Evolutionary conservation across 805 yeast species (phyloP), one percentile per base, ranked within the genome.

Genomic region (Scheffersomyces amazonensis): DNA sequence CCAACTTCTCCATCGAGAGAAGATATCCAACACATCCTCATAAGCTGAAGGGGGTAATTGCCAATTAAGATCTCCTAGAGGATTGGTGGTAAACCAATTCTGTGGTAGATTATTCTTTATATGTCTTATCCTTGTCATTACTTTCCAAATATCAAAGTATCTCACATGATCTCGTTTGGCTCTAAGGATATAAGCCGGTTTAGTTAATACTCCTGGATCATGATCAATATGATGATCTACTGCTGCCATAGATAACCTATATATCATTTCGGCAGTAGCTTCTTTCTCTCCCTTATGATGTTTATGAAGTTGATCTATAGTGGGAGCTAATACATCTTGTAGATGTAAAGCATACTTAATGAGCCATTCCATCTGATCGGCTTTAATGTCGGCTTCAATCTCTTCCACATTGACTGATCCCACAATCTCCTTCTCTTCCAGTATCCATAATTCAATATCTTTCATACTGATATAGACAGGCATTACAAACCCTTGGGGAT

Each of bases 1-100:
- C 97, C 98, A 90, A 42, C 80, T 79, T 67, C 97, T 77, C 97
- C 98, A 93, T 11, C 73, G 67, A 0, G 81, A 68, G 50, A 89
- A 88, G 1, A 80, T 69, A 3, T 70, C 62, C 17, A 78, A 57
- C 2, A 87, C 85, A 12, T 71, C 71, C 7, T 66, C 63, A 41
- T 70, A 67, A 0, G 89, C 89, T 43, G 71, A 63, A 0, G 42
- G 46, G 0, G 87, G 82, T 0, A 76, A 68, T 13, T 57, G 56
- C 67, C 78, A 72, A 0, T 59, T 43, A 1, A 54, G 50, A 34
- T 76, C 56, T 16, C 48, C 37, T 1, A 50, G 33, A 28, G 70
- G 66, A 4, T 64, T 57, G 1, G 54, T 53, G 0, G 40, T 44
- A 2, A 53, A 45, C 85, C 89, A 83, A 0, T 62, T 58, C 0